These are phyloP conservation scores for Candida anutae DNA, from an alignment of 1,139 yeast genomes.

Conservation along the genomic window DNA sequence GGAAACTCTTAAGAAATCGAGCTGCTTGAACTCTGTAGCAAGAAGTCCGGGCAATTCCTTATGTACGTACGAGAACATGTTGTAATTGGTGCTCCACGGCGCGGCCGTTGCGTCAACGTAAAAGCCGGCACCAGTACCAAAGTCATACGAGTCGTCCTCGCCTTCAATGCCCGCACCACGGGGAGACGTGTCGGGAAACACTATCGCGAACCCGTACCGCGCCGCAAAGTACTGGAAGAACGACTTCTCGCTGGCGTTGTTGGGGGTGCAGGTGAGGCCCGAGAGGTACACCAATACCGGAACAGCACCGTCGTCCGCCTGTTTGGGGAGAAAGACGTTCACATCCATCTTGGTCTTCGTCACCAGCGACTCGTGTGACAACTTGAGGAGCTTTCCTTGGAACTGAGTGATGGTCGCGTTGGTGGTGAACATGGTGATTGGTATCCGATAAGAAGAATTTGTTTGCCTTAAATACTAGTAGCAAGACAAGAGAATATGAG, in stretches of 20 bases:
- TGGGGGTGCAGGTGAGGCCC: conserved; percentile 90
- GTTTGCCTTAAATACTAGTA: too few species aligned
- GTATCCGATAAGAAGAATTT: too few species aligned
- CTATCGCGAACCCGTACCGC: conserved; percentile 75
- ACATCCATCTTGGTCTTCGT: conserved; percentile 77
- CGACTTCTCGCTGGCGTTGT: conserved; percentile 93
- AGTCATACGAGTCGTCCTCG: conserved; percentile 80
- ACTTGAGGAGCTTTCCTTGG: conserved; percentile 70
- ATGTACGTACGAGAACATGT: conserved; percentile 80
- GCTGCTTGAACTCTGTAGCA: conserved; percentile 34
- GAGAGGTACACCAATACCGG: conserved; percentile 80
- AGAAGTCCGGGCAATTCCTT: conserved; percentile 57
- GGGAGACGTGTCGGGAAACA: conserved; percentile 96
- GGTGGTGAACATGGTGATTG: conserved; percentile 42
- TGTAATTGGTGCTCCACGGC: conserved; percentile 67
- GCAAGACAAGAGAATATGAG: too few species aligned
- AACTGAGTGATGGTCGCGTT: conserved; percentile 56
- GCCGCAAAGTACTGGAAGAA: conserved; percentile 77
- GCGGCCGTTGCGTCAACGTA: conserved; percentile 75
- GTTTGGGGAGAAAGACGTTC: conserved; percentile 71
- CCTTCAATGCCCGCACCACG: conserved; percentile 82
- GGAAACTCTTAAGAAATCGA: conserved; percentile 55
- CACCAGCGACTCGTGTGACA: conserved; percentile 59
- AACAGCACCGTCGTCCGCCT: conserved; percentile 14
- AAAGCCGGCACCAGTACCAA: conserved; percentile 95